A percentile compares a stretch with the other conserved stretches of the same genome.
These are phyloP conservation scores for Russula olivacea DNA, from an alignment of 768 basidiomycete genomes.

Conservation along the genomic window DNA sequence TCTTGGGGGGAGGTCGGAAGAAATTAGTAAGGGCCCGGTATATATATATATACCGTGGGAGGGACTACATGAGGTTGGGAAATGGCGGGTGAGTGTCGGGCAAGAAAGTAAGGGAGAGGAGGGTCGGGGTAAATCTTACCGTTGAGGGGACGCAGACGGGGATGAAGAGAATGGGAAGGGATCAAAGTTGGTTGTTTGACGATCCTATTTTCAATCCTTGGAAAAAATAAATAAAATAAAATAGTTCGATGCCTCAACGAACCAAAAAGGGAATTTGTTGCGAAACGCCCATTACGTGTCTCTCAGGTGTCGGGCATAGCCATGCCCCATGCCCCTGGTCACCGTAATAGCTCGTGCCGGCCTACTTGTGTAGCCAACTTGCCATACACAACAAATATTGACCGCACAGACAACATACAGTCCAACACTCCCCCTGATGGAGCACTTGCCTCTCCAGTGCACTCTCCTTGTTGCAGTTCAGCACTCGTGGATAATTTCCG, in stretches of 20 bases:
- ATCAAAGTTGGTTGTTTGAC: background rate
- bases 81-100: background rate
- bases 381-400: background rate
- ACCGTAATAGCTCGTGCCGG: background rate
- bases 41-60: constrained; percentile 8
- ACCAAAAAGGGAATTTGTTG: background rate
- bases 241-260: background rate
- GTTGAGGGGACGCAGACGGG: background rate
- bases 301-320: background rate
- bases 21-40: background rate
- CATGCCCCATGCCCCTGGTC: background rate
- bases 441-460: background rate
- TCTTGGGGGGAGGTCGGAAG: background rate
- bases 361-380: background rate
- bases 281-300: background rate
- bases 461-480: background rate
- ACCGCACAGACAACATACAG: background rate
- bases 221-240: background rate
- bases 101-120: background rate
- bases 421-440: background rate
- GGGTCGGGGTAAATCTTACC: background rate
- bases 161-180: background rate
- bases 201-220: background rate
- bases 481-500: constrained; percentile 5
- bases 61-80: background rate